Percentiles rank a stretch among this genome's conserved stretches.
These are phyloP conservation scores for Hortaea werneckii DNA, from an alignment of 2,329 filamentous ascomycete genomes.

Conservation along the genomic window DNA sequence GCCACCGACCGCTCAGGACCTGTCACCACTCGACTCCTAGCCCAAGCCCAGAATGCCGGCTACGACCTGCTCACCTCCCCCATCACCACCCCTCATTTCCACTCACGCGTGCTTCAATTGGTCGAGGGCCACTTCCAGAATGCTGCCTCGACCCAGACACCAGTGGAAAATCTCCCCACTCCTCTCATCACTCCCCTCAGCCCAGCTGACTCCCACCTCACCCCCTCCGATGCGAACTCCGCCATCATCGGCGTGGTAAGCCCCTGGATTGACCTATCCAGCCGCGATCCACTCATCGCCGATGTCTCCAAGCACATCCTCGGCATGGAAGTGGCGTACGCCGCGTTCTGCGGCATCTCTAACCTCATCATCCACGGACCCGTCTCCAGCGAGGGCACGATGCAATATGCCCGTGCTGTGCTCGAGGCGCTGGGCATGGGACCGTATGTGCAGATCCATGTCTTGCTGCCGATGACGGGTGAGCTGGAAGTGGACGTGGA, in stretches of 20 bases:
- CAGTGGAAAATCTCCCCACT: conserved; percentile 29
- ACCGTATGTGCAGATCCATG: conserved; percentile 65
- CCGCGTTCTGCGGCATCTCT: conserved; percentile 83
- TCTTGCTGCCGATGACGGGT: conserved; percentile 77
- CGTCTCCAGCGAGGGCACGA: conserved; percentile 35
- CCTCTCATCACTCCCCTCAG: conserved; percentile 54
- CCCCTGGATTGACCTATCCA: conserved; percentile 85
- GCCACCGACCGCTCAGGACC: conserved; percentile 45
- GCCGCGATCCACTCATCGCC: conserved; percentile 69
- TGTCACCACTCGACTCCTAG: conserved; percentile 49
- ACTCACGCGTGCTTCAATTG: conserved; percentile 54
- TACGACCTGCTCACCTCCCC: conserved; percentile 71
- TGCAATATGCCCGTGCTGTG: conserved; percentile 75
- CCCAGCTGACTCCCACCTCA: conserved; percentile 66
- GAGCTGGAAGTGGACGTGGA: conserved; percentile 46
- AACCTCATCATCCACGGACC: conserved; percentile 78
- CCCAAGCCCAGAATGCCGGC: conserved; percentile 50
- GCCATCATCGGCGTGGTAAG: conserved; percentile 73
- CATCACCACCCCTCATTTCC: conserved; percentile 66
- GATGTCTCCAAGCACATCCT: conserved; percentile 83
- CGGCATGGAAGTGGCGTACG: conserved; percentile 85
- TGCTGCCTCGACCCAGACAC: conserved; percentile 31
- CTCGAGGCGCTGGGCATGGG: conserved; percentile 68
- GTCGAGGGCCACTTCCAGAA: conserved; percentile 46
- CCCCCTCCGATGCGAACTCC: conserved; percentile 56